These are phyloP conservation scores for Inga leiocalycina DNA, from an alignment of 306 rosid species.

Conservation along the genomic window DNA sequence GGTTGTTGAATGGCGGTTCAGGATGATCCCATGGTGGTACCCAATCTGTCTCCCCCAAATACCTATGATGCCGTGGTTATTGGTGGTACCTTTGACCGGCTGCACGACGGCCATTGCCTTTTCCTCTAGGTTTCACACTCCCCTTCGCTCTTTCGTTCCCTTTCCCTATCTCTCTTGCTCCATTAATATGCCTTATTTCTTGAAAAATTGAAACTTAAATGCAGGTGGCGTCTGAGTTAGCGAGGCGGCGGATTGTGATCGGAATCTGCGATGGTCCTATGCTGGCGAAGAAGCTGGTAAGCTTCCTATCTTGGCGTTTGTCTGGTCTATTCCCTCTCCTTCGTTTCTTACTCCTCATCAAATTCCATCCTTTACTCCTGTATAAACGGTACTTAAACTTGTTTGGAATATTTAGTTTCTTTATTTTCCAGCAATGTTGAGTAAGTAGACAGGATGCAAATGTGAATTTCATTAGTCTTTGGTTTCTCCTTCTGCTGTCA, in stretches of 20 bases:
- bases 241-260: constrained; percentile 65
- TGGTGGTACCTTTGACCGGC: constrained; percentile 93
- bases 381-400: background rate
- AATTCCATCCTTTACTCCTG: background rate
- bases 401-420: background rate
- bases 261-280: constrained; percentile 94
- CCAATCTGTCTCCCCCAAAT: constrained; percentile 69
- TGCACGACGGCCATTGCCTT: constrained; percentile 90
- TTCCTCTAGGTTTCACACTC: constrained; percentile 70
- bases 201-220: constrained; percentile 12
- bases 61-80: constrained; percentile 75
- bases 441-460: background rate
- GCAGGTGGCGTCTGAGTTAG: constrained; percentile 76
- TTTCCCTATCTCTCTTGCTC: background rate
- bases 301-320: background rate
- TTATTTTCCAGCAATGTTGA: background rate
- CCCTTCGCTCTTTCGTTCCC: too few relatives aligned
- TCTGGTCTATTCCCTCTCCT: background rate
- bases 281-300: constrained; percentile 77
- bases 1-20: constrained; percentile 47
- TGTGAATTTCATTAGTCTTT: background rate
- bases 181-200: background rate
- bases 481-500: background rate
- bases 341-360: background rate
- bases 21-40: constrained; percentile 50